phyloP scores from a whole-genome alignment of 2,329 filamentous ascomycete genomes.

The Venturia carpophila region DNA sequence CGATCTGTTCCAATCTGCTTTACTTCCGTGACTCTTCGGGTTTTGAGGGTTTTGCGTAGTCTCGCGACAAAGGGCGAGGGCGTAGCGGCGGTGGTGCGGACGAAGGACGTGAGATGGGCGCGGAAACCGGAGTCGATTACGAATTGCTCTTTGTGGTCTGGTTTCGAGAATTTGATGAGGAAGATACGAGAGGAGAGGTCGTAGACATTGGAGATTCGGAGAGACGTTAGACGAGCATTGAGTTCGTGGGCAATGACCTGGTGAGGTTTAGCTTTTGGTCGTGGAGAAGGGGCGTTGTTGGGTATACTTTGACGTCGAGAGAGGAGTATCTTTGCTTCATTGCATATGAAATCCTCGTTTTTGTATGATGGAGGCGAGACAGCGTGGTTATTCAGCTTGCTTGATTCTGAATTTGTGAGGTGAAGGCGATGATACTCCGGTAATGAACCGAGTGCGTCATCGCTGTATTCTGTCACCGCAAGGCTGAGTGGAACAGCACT shows the following conservation, averaged over 20 bases:
- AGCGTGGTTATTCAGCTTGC: background rate
- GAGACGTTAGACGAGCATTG: constrained; percentile 61
- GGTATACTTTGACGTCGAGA: constrained; percentile 60
- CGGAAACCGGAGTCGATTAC: constrained; percentile 93
- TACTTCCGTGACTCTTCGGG: constrained; percentile 71
- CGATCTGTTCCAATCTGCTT: constrained; percentile 86
- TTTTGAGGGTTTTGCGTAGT: constrained; percentile 81
- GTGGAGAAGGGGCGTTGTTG: background rate
- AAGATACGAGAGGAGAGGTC: constrained; percentile 89
- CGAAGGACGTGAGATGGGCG: constrained; percentile 86
- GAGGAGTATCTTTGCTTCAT: constrained; percentile 79
- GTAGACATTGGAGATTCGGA: constrained; percentile 89
- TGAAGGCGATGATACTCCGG: background rate
- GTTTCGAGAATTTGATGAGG: constrained; percentile 88
- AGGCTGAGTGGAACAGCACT: constrained; percentile 3
- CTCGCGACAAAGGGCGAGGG: constrained; percentile 81
- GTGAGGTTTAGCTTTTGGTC: background rate
- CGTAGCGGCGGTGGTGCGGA: constrained; percentile 72
- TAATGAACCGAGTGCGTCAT: constrained; percentile 7
- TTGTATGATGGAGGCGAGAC: background rate
- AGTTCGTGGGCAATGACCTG: constrained; percentile 95
- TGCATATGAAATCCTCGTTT: background rate
- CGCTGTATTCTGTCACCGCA: background rate
- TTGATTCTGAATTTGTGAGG: no score
- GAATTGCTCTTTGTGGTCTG: constrained; percentile 79